A percentile compares a stretch with the other conserved stretches of the same genome.
These are phyloP conservation scores for Spizellomyces sp. DNA, from an alignment of 192 early-diverging fungal genomes.

Conservation along the genomic window DNA sequence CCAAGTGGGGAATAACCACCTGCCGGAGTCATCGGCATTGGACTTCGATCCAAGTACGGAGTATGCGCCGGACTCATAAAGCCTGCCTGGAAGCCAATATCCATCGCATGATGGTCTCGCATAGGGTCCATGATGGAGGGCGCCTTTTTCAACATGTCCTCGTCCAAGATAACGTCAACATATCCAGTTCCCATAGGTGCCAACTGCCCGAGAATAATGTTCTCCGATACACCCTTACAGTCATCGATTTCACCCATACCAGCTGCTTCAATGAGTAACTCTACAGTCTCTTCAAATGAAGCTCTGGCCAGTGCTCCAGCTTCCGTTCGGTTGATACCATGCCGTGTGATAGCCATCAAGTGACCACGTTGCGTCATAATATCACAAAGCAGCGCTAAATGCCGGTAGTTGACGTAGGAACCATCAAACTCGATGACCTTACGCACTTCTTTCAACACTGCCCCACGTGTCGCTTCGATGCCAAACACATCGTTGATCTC, in stretches of 20 bases:
- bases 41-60: constrained; percentile 69
- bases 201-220: constrained; percentile 96
- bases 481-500: constrained; percentile 93
- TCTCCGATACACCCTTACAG: constrained; percentile 95
- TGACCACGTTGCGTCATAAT: constrained; percentile 93
- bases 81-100: constrained; percentile 31
- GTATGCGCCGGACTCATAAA: constrained; percentile 75
- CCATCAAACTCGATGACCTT: constrained; percentile 93
- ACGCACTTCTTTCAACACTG: constrained; percentile 86
- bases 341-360: constrained; percentile 96
- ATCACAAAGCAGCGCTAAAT: constrained; percentile 92
- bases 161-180: constrained; percentile 92
- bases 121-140: constrained; percentile 23
- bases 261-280: constrained; percentile 96
- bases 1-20: constrained; percentile 56
- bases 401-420: constrained; percentile 98
- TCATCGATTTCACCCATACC: constrained; percentile 89
- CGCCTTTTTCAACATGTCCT: constrained; percentile 81
- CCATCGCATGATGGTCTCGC: constrained; percentile 3
- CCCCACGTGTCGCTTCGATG: constrained; percentile 93
- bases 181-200: constrained; percentile 94
- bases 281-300: constrained; percentile 99
- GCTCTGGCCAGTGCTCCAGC: constrained; percentile 92
- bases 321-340: constrained; percentile 97
- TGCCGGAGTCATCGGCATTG: constrained; percentile 34